These are phyloP conservation scores for Microsporum ferrugineum DNA, from an alignment of 2,329 filamentous ascomycete species.

Conservation along the genomic window DNA sequence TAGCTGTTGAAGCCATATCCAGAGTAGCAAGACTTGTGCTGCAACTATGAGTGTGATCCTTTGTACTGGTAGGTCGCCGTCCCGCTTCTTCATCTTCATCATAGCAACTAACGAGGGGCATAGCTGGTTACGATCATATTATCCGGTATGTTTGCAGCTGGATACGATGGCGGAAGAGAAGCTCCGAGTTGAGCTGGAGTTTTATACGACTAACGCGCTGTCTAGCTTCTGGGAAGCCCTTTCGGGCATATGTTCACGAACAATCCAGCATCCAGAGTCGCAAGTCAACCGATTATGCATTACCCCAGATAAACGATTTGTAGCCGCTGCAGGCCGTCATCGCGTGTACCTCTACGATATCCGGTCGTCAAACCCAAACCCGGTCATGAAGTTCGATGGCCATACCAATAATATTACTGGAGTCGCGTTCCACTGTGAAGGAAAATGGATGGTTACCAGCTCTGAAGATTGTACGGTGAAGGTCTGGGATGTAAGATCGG, in stretches of 20 bases:
- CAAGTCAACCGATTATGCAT: conserved; percentile 98
- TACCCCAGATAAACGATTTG: conserved; percentile 91
- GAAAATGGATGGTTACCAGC: conserved; percentile 99
- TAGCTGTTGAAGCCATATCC: neutral
- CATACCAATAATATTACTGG: conserved; percentile 94
- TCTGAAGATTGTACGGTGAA: conserved; percentile 94
- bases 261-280: conserved; percentile 94
- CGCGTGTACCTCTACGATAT: conserved; percentile 98
- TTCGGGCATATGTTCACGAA: conserved; percentile 93
- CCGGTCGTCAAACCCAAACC: conserved; percentile 93
- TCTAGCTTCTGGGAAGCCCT: conserved; percentile 93
- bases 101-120: neutral
- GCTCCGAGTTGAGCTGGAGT: too few species aligned
- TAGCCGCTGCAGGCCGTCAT: conserved; percentile 69
- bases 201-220: neutral
- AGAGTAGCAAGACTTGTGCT: neutral
- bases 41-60: conserved; percentile 53
- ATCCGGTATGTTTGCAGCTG: conserved; percentile 46
- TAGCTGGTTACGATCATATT: conserved; percentile 64
- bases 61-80: conserved; percentile 46
- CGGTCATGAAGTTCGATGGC: conserved; percentile 86
- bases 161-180: too few species aligned
- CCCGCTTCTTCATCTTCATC: neutral
- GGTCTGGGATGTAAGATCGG: conserved; percentile 87
- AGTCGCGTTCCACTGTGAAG: conserved; percentile 94